Base-by-base conservation (phyloP, 2,329 filamentous ascomycete species). In the Sarocladium kiliense region DNA sequence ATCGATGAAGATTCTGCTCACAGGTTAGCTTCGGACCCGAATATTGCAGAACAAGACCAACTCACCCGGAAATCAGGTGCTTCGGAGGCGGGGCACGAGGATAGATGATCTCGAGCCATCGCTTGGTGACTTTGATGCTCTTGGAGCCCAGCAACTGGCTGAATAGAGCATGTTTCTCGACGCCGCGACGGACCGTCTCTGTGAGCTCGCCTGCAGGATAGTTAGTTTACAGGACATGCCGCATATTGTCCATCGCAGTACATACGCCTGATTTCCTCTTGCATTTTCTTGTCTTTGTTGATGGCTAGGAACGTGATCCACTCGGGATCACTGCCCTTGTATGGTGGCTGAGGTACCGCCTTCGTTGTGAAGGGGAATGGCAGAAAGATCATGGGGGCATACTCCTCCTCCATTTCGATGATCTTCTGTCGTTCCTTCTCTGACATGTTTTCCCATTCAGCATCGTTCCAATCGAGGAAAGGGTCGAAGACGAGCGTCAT, bases 101-200 rank as follows among this genome's bases (percentile, higher is more conserved):
- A 59, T 81, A 87, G 51, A 83, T 75, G 25, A 86, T 71, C 39
- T 86, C 78, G 26, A 88, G 71, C 84, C 83, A 87, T 53, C 71
- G 74, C 55, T 76, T 76, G 32, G 72, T 73, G 27, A 85, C 58
- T 36, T 71, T 72, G 50, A 82, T 73, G 0, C 74, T 68, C 25
- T 72, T 71, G 10, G 82, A 82, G 30, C 74, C 74, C 32, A 74
- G 68, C 2, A 69, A 55, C 47, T 58, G 67, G n/a, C 84, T 64
- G 2, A 74, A 66, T 2, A 59, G 56, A 1, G 73, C 71, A 56
- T 77, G 74, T 14, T 63, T 69, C 26, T 73, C 70, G 1, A 79
- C 74, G 1, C 65, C 66, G 41, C 62, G 62, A 41, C 65, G 65
- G 12, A 74, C 66, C 30, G 62, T 62, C 27, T 71, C 64, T 9